Evolutionary conservation across 257 asterid species (phyloP), one percentile per base, ranked within the genome.

Genomic region (Nicotiana noctiflora): DNA sequence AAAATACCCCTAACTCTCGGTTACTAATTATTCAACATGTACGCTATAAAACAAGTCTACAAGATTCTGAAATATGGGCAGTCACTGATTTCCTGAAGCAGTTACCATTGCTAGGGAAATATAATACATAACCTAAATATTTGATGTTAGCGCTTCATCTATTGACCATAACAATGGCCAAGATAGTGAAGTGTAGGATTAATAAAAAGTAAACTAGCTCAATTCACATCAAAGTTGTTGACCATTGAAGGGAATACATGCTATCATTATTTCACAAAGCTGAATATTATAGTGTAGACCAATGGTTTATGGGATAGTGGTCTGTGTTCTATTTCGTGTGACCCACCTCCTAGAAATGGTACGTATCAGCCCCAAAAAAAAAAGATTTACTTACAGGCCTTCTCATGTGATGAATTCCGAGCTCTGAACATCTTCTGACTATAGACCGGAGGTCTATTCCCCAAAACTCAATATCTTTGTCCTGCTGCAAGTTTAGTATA

Each of bases 401-500:
- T 91, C 99, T 90, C 94, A 92, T 92, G 91, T 93, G 98, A 62
- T 64, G 89, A 74, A 95, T 92, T 56, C 94, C 91, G 25, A 91
- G 82, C 81, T 91, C 84, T 83, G 87, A 79, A 86, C 98, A 93
- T 84, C 97, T 87, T 7, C 76, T 62, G 44, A 91, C 72, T 37
- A 93, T 88, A 34, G 97, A 92, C 9, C 84, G 86, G 64, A 95
- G 90, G 67, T 95, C 91, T 21, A 95, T 88, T 70, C 92, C 97
- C 99, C 99, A 95, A 86, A 89, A 91, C 23, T 90, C 94, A 6
- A 91, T 87, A 82, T 95, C 99, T 12, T 56, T 79, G 85, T 95
- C 98, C 89, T 95, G 98, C 89, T 95, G 99, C 89, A 95, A 88
- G 86, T 95, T 95, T 59, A 95, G 92, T 86, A 95, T 88, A 61